phyloP scores from a whole-genome alignment of 192 early-diverging fungal genomes.

The Radiomyces spectabilis region DNA sequence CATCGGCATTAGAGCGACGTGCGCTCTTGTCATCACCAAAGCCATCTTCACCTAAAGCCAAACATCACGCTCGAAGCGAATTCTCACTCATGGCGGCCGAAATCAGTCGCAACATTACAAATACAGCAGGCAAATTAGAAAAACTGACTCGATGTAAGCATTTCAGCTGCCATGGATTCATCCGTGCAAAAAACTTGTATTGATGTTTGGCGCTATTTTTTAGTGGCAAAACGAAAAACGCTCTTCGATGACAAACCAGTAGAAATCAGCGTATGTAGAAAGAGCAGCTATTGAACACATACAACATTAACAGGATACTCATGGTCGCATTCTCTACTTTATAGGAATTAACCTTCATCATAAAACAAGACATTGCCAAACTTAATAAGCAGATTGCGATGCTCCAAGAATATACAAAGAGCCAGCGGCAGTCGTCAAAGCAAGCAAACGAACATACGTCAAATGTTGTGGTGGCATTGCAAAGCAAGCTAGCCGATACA shows the following conservation, averaged over 20 bases:
- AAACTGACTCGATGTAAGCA: slow-evolving; percentile 69
- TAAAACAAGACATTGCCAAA: slow-evolving; percentile 94
- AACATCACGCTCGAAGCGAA: slow-evolving; percentile 45
- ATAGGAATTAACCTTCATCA: slow-evolving; percentile 83
- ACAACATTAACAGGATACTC: no score
- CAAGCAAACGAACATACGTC: slow-evolving; percentile 87
- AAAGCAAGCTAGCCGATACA: slow-evolving; percentile 87
- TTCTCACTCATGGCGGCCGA: slow-evolving; percentile 76
- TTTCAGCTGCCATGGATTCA: background rate
- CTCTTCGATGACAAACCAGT: slow-evolving; percentile 95
- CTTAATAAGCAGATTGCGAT: slow-evolving; percentile 90
- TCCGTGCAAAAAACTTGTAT: background rate
- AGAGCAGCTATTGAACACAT: no score
- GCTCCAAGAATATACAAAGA: slow-evolving; percentile 64
- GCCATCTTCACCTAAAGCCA: slow-evolving; percentile 6
- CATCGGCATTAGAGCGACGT: slow-evolving; percentile 20
- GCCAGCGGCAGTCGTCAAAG: slow-evolving; percentile 36
- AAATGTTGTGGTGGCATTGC: slow-evolving; percentile 87
- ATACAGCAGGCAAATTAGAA: slow-evolving; percentile 74
- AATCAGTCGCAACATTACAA: slow-evolving; percentile 85
- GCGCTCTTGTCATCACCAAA: slow-evolving; percentile 15
- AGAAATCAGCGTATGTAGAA: slow-evolving; percentile 81
- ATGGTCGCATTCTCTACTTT: background rate
- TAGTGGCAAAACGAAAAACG: slow-evolving; percentile 90
- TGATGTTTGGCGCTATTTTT: background rate